Evolutionary conservation across 1,139 yeast species (phyloP), one percentile per base, ranked within the genome.

Genomic region (Suhomyces maxii): DNA sequence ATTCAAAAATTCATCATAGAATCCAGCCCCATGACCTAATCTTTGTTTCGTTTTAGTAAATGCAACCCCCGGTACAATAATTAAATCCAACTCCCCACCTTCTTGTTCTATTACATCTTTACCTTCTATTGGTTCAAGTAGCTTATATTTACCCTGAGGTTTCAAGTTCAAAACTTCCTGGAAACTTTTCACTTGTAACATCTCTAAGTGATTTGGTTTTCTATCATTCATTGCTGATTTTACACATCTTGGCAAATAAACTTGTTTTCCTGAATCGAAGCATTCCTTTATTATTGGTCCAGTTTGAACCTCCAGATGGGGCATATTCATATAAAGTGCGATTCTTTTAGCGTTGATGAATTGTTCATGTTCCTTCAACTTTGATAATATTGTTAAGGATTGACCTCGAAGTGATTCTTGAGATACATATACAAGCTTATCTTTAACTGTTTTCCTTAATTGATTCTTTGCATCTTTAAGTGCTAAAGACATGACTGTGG

Each of bases 1-100:
- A 34, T 71, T 67, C 35, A 89, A 73, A 60, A 81, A 91, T 54
- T 84, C 89, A 63, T 93, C 98, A 63, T 93, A 93, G 64, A 80
- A 90, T 0, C 97, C 99, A 9, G 85, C 95, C 1, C 99, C 99
- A 62, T 90, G 96, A 0, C 98, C 99, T 45, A 93, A 63, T 47
- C 99, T 65, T 32, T 73, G 68, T 42, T 84, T 80, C 8, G 55
- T 44, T 1, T 50, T 54, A 3, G 86, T 76, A 61, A 89, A 91
- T 1, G 89, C 97, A 1, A 93, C 84, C 0, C 96, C 98, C 0
- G 98, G 99, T 0, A 93, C 72, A 2, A 93, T 65, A 8, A 93
- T 70, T 26, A 90, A 58, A 56, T 91, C 97, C 30, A 93, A 64
- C 0, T 79, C 63, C 0, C 67, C 83, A 0, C 61, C 45, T 2